phyloP scores from a whole-genome alignment of 2,329 filamentous ascomycete genomes.

The Lasiodiplodia theobromae region DNA sequence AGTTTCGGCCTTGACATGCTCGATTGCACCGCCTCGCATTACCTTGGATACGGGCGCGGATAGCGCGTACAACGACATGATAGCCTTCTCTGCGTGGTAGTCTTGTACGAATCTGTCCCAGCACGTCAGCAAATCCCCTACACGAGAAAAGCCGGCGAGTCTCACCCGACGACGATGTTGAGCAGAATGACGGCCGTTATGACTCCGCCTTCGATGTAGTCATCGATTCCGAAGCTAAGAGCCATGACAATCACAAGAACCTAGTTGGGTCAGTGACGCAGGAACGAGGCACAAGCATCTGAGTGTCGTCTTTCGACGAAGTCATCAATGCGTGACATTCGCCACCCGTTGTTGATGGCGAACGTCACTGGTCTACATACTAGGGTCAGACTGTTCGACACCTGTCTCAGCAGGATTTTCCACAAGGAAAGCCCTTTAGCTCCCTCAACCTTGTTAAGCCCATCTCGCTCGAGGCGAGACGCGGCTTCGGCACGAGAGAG shows the following conservation, averaged over 20 bases:
- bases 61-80: conserved; percentile 50
- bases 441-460: conserved; percentile 74
- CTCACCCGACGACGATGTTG: conserved; percentile 70
- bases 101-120: conserved; percentile 56
- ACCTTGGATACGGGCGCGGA: conserved; percentile 49
- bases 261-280: conserved; percentile 48
- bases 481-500: conserved; percentile 68
- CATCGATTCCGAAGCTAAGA: conserved; percentile 68
- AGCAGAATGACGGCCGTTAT: conserved; percentile 70
- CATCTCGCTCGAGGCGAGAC: conserved; percentile 70
- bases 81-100: conserved; percentile 53
- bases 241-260: conserved; percentile 79
- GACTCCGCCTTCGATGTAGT: conserved; percentile 69
- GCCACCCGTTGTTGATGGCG: conserved; percentile 13
- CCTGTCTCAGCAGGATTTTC: conserved; percentile 78
- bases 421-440: conserved; percentile 75
- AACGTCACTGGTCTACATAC: conserved; percentile 47
- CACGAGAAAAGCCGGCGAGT: background rate
- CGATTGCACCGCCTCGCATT: conserved; percentile 44
- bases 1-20: conserved; percentile 46
- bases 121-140: conserved; percentile 25
- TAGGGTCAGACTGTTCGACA: conserved; percentile 78
- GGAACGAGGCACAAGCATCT: conserved; percentile 14
- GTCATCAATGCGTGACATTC: conserved; percentile 14
- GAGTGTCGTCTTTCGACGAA: conserved; percentile 22